Conservation (phyloP, 1,284 basidiomycete genomes). For the Pseudozyma tsukubaensis region DNA sequence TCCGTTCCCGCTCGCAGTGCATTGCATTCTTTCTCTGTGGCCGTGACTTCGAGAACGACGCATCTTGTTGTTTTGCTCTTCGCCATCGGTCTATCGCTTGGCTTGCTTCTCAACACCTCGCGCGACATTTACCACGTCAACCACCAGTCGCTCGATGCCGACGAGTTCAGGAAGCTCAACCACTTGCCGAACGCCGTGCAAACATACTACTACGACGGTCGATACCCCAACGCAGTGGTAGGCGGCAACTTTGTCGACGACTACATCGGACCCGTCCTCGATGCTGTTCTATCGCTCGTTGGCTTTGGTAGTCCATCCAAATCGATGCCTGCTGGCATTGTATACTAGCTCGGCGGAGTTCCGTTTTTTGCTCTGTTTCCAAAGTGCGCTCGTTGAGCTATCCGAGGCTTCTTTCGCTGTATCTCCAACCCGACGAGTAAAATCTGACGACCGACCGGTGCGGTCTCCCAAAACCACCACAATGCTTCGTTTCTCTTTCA, state of each 20-base stretch:
- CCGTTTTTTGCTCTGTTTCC: background rate
- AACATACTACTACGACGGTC: conserved; percentile 36
- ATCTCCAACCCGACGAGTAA: background rate
- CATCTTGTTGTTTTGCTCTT: conserved; percentile 21
- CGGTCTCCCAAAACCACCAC: no score
- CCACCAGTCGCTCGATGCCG: conserved; percentile 33
- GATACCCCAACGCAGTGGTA: conserved; percentile 42
- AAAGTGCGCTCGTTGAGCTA: background rate
- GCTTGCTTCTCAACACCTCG: conserved; percentile 37
- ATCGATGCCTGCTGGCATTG: conserved; percentile 13
- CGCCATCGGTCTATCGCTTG: conserved; percentile 27
- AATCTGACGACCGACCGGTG: no score
- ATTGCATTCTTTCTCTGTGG: conserved; percentile 1
- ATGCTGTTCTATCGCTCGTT: conserved; percentile 17
- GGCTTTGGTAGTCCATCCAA: conserved; percentile 13
- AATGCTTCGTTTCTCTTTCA: no score
- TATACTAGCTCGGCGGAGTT: conserved; percentile 17
- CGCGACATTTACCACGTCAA: conserved; percentile 51
- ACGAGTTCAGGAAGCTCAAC: conserved; percentile 44
- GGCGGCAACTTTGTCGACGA: conserved; percentile 40
- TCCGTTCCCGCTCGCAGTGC: background rate
- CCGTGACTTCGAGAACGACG: conserved; percentile 10
- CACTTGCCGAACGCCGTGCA: conserved; percentile 20
- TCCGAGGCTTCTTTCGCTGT: background rate
- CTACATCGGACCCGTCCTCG: conserved; percentile 31